A percentile compares a stretch with the other conserved stretches of the same genome.
These are phyloP conservation scores for Arthrobotrys sphaeroides DNA, from an alignment of 2,329 filamentous ascomycete genomes.

Conservation along the genomic window DNA sequence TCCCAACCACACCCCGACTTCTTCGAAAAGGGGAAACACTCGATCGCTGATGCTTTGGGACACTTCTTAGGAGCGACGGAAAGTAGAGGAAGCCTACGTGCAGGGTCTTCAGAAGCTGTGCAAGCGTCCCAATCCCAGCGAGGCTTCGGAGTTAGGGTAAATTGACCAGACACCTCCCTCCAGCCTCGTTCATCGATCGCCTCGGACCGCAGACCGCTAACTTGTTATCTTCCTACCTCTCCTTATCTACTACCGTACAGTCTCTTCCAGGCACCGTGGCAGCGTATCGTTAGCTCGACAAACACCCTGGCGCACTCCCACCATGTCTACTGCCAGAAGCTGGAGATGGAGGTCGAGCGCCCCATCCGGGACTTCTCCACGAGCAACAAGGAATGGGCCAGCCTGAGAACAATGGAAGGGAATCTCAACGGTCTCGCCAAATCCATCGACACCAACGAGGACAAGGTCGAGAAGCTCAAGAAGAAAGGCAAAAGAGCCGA, in stretches of 20 bases:
- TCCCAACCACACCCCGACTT: slow-evolving; percentile 48
- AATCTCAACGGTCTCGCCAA: slow-evolving; percentile 83
- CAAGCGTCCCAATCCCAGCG: slow-evolving; percentile 76
- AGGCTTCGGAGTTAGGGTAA: slow-evolving; percentile 85
- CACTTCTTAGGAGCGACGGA: slow-evolving; percentile 82
- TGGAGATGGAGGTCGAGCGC: slow-evolving; percentile 87
- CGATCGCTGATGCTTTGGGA: slow-evolving; percentile 33
- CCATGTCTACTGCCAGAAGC: slow-evolving; percentile 78
- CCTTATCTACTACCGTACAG: slow-evolving; percentile 68
- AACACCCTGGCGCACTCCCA: slow-evolving; percentile 86
- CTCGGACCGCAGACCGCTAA: slow-evolving; percentile 26
- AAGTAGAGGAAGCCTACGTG: slow-evolving; percentile 89
- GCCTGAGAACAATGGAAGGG: slow-evolving; percentile 80
- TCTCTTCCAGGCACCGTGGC: slow-evolving; percentile 90
- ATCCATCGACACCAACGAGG: slow-evolving; percentile 83
- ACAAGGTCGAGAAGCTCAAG: slow-evolving; percentile 83
- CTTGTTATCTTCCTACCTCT: slow-evolving; percentile 27
- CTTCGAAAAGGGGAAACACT: background rate
- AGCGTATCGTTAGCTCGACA: slow-evolving; percentile 81
- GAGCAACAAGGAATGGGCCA: slow-evolving; percentile 78
- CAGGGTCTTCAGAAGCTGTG: slow-evolving; percentile 81
- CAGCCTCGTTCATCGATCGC: too few relatives aligned
- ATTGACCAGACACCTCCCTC: background rate
- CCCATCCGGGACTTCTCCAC: slow-evolving; percentile 79
- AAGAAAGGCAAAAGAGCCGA: slow-evolving; percentile 81